phyloP scores from a whole-genome alignment of 225 moss, liverwort and hornwort genomes.

The Asterella californica region DNA sequence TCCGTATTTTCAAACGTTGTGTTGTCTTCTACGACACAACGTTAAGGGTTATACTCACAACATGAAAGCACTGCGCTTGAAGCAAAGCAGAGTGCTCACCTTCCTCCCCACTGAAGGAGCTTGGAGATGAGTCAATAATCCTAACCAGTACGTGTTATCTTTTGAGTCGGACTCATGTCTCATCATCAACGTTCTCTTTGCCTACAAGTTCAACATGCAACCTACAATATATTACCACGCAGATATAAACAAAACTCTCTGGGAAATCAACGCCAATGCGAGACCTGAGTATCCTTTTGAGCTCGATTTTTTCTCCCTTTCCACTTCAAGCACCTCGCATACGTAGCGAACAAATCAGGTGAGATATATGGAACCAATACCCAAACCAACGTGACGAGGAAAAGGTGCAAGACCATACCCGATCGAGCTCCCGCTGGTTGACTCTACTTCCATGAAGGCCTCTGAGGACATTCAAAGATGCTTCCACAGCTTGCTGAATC shows the following conservation, averaged over 20 bases:
- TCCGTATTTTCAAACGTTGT: background rate
- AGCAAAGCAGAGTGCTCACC: slow-evolving; percentile 36
- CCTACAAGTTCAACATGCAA: slow-evolving; percentile 47
- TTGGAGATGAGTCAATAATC: slow-evolving; percentile 94
- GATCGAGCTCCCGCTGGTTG: slow-evolving; percentile 97
- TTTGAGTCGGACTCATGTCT: slow-evolving; percentile 96
- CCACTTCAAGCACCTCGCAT: background rate
- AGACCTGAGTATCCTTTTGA: too few species aligned
- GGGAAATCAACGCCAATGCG: too few species aligned
- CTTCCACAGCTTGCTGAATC: slow-evolving; percentile 96
- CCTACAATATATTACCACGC: background rate
- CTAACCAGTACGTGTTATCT: slow-evolving; percentile 99
- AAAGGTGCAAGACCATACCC: slow-evolving; percentile 40
- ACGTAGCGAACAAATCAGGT: background rate
- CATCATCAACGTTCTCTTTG: slow-evolving; percentile 95
- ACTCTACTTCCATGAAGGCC: slow-evolving; percentile 93
- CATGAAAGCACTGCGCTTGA: background rate
- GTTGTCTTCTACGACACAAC: background rate
- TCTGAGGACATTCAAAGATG: slow-evolving; percentile 92
- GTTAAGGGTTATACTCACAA: background rate
- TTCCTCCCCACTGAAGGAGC: slow-evolving; percentile 86
- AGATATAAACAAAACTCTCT: background rate
- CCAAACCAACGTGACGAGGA: background rate
- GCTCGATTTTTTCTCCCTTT: background rate
- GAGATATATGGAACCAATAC: background rate